Evolutionary conservation across 2,329 filamentous ascomycete species (phyloP).

Genomic region (Alternaria viburni): DNA sequence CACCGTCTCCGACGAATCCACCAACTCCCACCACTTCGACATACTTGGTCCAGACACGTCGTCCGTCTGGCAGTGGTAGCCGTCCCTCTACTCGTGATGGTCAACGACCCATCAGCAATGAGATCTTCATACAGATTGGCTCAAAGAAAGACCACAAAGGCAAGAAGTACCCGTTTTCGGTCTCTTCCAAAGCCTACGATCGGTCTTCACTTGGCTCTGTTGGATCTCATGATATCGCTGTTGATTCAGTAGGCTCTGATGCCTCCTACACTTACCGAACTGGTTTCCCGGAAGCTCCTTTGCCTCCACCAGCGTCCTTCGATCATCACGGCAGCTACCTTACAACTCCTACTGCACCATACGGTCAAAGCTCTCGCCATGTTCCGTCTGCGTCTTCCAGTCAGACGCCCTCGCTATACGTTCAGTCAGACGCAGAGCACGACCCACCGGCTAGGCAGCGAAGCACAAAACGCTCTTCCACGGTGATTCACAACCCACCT

Average conservation of each 20-base stretch:
- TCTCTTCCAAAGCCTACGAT: conserved; percentile 28
- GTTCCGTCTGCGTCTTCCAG: conserved; percentile 39
- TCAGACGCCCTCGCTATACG: conserved; percentile 37
- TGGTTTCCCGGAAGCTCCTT: conserved; percentile 38
- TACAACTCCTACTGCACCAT: conserved; percentile 24
- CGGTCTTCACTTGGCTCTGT: conserved; percentile 34
- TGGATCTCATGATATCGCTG: conserved; percentile 29
- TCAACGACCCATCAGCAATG: conserved; percentile 26
- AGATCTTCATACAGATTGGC: conserved; percentile 39
- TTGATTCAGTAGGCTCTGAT: conserved; percentile 41
- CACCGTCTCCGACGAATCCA: conserved; percentile 41
- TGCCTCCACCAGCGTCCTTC: conserved; percentile 23
- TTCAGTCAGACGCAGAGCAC: conserved; percentile 38
- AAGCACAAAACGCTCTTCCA: conserved; percentile 27
- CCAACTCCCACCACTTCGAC: conserved; percentile 36
- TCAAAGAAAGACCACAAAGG: conserved; percentile 32
- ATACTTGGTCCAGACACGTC: conserved; percentile 32
- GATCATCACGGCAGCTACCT: conserved; percentile 26
- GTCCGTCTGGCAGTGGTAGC: conserved; percentile 29
- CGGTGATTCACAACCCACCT: conserved; percentile 38
- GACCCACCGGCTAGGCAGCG: conserved; percentile 33
- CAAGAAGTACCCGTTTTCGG: conserved; percentile 32
- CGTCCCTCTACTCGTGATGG: conserved; percentile 37
- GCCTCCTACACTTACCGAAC: conserved; percentile 40
- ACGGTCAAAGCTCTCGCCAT: conserved; percentile 32